These are phyloP conservation scores for Apiotrichum domesticum DNA, from an alignment of 1,284 basidiomycete genomes.

Conservation along the genomic window DNA sequence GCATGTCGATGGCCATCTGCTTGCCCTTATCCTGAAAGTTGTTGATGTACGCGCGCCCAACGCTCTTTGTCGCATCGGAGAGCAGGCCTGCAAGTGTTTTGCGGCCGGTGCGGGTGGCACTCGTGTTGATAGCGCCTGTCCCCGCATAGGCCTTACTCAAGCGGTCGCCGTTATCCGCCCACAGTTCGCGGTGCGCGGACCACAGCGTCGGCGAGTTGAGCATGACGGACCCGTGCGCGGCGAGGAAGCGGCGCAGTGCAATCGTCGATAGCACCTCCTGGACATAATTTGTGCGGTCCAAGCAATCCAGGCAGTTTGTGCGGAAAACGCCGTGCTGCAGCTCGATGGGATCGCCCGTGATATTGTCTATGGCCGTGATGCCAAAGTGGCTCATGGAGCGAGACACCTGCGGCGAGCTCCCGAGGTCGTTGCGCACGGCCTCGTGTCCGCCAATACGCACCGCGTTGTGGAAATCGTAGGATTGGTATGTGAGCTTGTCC, in stretches of 20 bases:
- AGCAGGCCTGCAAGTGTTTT: conserved; percentile 84
- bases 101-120: conserved; percentile 89
- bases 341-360: conserved; percentile 63
- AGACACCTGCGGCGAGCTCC: conserved; percentile 59
- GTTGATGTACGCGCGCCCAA: conserved; percentile 87
- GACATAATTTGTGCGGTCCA: conserved; percentile 97
- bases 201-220: conserved; percentile 56
- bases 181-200: conserved; percentile 82
- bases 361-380: conserved; percentile 70
- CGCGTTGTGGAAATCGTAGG: conserved; percentile 90
- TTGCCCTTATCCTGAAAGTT: conserved; percentile 97
- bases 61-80: conserved; percentile 94
- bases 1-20: conserved; percentile 90
- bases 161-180: conserved; percentile 94
- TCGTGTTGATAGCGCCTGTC: conserved; percentile 92
- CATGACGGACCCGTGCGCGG: conserved; percentile 29
- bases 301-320: conserved; percentile 91
- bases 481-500: conserved; percentile 56
- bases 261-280: conserved; percentile 83
- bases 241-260: conserved; percentile 56
- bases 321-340: conserved; percentile 86
- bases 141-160: conserved; percentile 88
- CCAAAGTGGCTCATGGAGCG: conserved; percentile 73
- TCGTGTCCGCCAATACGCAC: conserved; percentile 84
- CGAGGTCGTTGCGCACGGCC: conserved; percentile 68